These are phyloP conservation scores for Xylariaceae sp. DNA, from an alignment of 2,329 filamentous ascomycete genomes.

Conservation along the genomic window DNA sequence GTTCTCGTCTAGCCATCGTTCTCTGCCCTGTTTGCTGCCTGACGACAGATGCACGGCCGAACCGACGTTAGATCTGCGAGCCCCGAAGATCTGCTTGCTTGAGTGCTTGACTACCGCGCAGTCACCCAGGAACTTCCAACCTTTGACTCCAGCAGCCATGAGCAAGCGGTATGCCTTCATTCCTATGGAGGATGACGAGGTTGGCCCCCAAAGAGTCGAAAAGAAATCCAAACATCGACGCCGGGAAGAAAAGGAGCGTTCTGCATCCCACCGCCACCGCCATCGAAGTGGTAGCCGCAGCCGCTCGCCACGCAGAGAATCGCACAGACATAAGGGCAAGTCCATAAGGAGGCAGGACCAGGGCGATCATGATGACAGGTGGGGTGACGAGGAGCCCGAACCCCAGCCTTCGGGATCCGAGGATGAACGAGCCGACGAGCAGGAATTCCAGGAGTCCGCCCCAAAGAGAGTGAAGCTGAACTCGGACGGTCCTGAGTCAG, in stretches of 20 bases:
- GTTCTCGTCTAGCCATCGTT: too few relatives aligned
- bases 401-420: conserved; percentile 36
- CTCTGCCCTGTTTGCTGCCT: too few relatives aligned
- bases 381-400: conserved; percentile 68
- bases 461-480: conserved; percentile 61
- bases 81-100: too few relatives aligned
- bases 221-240: conserved; percentile 33
- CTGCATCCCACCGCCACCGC: conserved; percentile 8
- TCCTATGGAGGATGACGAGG: conserved; percentile 58
- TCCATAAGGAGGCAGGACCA: conserved; percentile 34
- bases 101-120: too few relatives aligned
- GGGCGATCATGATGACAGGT: conserved; percentile 64
- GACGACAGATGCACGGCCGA: too few relatives aligned
- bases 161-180: conserved; percentile 60
- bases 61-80: too few relatives aligned
- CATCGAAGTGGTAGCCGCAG: conserved; percentile 20
- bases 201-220: conserved; percentile 45
- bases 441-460: conserved; percentile 60
- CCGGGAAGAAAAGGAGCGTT: conserved; percentile 8
- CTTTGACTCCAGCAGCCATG: too few relatives aligned
- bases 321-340: conserved; percentile 27
- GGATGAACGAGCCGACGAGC: conserved; percentile 42
- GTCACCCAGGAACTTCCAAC: too few relatives aligned
- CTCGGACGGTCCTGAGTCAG: conserved; percentile 46
- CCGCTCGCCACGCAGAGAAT: conserved; percentile 23